A percentile compares a stretch with the other conserved stretches of the same genome.
phyloP scores from a whole-genome alignment of 2,329 filamentous ascomycete genomes.

The Pestalotiopsis sp. region DNA sequence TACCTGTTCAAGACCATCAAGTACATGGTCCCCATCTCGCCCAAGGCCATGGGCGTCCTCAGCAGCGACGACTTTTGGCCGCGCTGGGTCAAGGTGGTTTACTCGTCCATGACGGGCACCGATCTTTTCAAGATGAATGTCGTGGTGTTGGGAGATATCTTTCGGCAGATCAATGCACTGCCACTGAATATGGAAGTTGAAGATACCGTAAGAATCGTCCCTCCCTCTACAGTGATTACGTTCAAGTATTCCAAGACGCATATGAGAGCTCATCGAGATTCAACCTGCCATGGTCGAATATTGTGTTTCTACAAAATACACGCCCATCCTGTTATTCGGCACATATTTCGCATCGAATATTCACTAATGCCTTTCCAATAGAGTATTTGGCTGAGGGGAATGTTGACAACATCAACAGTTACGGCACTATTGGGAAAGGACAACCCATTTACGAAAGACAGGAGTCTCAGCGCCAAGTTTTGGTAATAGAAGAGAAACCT shows the following conservation, averaged over 20 bases:
- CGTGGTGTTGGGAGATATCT: background rate
- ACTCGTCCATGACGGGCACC: conserved; percentile 3
- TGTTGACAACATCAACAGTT: background rate
- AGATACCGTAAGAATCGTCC: background rate
- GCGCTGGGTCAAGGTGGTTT: background rate
- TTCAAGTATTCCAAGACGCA: no score
- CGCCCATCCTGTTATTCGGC: no score
- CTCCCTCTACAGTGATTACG: no score
- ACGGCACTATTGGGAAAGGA: background rate
- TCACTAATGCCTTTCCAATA: background rate
- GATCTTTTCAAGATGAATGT: conserved; percentile 8
- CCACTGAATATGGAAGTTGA: conserved; percentile 4
- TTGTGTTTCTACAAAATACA: background rate
- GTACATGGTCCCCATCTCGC: conserved; percentile 4
- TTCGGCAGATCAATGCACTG: background rate
- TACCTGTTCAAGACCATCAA: conserved; percentile 13
- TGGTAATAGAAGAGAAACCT: background rate
- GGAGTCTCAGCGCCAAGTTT: background rate
- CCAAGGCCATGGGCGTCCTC: background rate
- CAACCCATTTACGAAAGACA: background rate
- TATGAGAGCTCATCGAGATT: background rate
- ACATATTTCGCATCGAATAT: no score
- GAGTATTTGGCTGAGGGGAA: background rate
- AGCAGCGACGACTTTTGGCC: background rate
- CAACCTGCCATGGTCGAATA: no score